Evolutionary conservation across 2,329 filamentous ascomycete species (phyloP).

Genomic region (Venturia oleaginea): DNA sequence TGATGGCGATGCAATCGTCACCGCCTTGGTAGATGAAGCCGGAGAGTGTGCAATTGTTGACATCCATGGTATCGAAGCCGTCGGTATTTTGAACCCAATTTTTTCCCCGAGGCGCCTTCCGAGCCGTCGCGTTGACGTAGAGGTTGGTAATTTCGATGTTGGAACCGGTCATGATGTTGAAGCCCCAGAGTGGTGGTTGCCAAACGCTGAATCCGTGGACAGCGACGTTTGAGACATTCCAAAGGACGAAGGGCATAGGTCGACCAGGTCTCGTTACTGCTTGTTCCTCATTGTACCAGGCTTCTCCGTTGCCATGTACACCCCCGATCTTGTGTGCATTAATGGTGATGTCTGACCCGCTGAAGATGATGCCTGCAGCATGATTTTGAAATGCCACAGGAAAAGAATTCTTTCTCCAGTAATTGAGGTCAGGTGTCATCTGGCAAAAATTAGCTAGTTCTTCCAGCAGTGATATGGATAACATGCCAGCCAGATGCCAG

Average conservation of each 20-base stretch:
- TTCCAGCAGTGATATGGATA: conserved; percentile 12
- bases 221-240: conserved; percentile 47
- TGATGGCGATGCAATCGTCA: conserved; percentile 53
- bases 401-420: conserved; percentile 48
- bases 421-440: conserved; percentile 42
- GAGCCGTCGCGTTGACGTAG: conserved; percentile 41
- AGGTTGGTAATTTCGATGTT: conserved; percentile 45
- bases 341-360: conserved; percentile 42
- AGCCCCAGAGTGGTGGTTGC: conserved; percentile 43
- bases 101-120: conserved; percentile 39
- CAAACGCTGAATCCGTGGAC: conserved; percentile 45
- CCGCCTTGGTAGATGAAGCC: conserved; percentile 48
- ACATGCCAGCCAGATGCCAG: conserved; percentile 36
- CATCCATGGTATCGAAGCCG: conserved; percentile 50
- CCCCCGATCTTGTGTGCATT: conserved; percentile 44
- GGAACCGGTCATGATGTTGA: conserved; percentile 51
- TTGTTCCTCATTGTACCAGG: conserved; percentile 44
- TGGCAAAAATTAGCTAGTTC: conserved; percentile 15
- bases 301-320: conserved; percentile 46
- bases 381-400: conserved; percentile 48
- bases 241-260: conserved; percentile 50
- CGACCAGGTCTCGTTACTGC: conserved; percentile 40
- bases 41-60: conserved; percentile 38
- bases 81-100: conserved; percentile 53
- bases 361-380: conserved; percentile 43